Base-by-base conservation (phyloP, 495 filamentous ascomycete species). In the Penicillium parvum region DNA sequence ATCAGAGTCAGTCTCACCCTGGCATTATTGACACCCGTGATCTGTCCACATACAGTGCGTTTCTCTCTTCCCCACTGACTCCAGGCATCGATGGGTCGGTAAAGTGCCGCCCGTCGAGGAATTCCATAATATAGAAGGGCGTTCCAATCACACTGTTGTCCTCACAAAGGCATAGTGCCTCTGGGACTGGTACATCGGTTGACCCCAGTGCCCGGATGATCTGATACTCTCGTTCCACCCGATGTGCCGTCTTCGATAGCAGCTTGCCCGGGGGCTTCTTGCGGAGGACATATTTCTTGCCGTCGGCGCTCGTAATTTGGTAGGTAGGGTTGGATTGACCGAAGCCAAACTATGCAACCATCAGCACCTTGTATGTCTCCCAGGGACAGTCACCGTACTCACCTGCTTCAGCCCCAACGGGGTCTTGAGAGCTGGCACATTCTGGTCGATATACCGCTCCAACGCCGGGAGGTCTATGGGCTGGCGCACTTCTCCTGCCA, bases 241-340 rank as follows among this genome's bases (percentile, higher is more conserved):
- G 83, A 70, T 98, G 92, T 7, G 92, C 92, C 0, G 90, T 90
- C 65, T 88, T 90, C 40, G 86, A 94, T 18, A 96, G 75, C 3
- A 98, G 82, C 65, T 82, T 79, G 53, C 92, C 91, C 2, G 91
- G 90, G 7, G 92, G 92, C 68, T 96, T 96, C 76, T 98, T 96
- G 55, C 91, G 86, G 61, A 96, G 71, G 7, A 96, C 91, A 63
- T 82, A 95, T 50, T 79, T 79, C 46, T 63, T 58, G 43, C 81
- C 80, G 61, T 81, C 71, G 43, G 76, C 66, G 45, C 79, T 77
- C 7, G 79, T 94, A 47, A 96, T 73, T 43, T 88, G 86, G 70
- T 96, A 97, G 6, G 92, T 97, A 20, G 92, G 92, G 61, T 97
- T 98, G 32, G 88, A 95, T 68, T 97, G 92, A 38, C 92, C 92